These are phyloP conservation scores for Talaromyces wortmannii DNA, from an alignment of 495 filamentous ascomycete genomes.

Conservation along the genomic window DNA sequence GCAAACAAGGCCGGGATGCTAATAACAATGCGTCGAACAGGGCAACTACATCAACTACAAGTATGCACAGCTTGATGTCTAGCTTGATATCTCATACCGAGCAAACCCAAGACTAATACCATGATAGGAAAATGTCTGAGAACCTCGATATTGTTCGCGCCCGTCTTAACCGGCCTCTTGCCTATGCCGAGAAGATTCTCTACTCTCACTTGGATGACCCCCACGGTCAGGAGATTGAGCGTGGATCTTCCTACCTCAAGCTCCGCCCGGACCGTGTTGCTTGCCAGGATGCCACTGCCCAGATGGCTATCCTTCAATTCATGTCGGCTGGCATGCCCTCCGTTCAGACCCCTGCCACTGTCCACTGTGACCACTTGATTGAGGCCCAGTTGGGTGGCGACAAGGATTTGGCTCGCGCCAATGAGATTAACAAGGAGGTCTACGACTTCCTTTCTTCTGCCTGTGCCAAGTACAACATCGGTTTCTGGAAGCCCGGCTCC, in stretches of 20 bases:
- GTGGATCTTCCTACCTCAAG: conserved; percentile 90
- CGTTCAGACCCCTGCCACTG: conserved; percentile 90
- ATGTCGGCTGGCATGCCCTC: conserved; percentile 96
- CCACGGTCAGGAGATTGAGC: conserved; percentile 90
- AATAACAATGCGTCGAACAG: conserved; percentile 23
- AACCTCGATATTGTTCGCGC: conserved; percentile 85
- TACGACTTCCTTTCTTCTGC: conserved; percentile 95
- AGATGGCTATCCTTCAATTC: conserved; percentile 99
- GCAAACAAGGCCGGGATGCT: background rate
- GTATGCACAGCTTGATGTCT: conserved; percentile 25
- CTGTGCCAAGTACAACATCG: conserved; percentile 99
- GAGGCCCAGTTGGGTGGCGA: conserved; percentile 92
- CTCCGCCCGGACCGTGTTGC: conserved; percentile 96
- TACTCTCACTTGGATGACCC: conserved; percentile 99
- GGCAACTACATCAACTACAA: conserved; percentile 79
- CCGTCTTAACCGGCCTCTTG: conserved; percentile 86
- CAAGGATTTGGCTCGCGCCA: conserved; percentile 89
- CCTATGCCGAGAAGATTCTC: conserved; percentile 96
- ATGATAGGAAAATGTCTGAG: conserved; percentile 92
- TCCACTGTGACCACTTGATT: conserved; percentile 99
- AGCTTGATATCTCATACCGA: background rate
- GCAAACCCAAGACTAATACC: background rate
- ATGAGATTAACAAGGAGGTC: conserved; percentile 97
- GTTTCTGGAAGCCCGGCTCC: conserved; percentile 98
- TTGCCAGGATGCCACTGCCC: conserved; percentile 98